Evolutionary conservation across 1,139 yeast genomes (phyloP).

Genomic region (Kluyveromyces sp.): DNA sequence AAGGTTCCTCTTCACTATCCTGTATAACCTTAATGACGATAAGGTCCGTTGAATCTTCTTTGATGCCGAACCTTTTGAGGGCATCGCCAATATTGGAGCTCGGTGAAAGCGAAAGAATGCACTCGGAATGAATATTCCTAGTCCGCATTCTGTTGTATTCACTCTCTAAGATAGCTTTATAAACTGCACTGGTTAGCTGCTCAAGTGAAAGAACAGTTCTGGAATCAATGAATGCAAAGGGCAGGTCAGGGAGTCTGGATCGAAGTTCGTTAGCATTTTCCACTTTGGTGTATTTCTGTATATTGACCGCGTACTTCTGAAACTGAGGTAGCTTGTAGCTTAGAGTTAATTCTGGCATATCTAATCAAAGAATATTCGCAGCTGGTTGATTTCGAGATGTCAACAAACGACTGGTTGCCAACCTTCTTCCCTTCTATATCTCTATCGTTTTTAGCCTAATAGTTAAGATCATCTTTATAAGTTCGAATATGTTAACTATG

Average conservation of each 20-base stretch:
- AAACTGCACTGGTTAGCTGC: slow-evolving; percentile 44
- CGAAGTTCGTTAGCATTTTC: slow-evolving; percentile 34
- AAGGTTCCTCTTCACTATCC: slow-evolving; percentile 14
- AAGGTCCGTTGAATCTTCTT: slow-evolving; percentile 33
- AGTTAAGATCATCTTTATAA: too few relatives aligned
- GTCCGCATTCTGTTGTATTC: slow-evolving; percentile 40
- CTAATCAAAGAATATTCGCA: neutral
- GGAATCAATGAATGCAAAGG: slow-evolving; percentile 44
- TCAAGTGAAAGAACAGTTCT: slow-evolving; percentile 39
- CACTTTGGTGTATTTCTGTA: slow-evolving; percentile 39
- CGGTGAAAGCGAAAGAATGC: slow-evolving; percentile 46
- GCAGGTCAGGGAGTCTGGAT: slow-evolving; percentile 34
- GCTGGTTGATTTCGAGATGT: too few relatives aligned
- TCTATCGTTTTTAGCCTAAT: too few relatives aligned
- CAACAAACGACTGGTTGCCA: too few relatives aligned
- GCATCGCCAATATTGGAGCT: slow-evolving; percentile 44
- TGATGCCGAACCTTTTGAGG: slow-evolving; percentile 41
- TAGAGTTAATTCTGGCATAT: slow-evolving; percentile 2
- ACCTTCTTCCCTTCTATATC: too few relatives aligned
- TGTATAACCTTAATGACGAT: slow-evolving; percentile 35
- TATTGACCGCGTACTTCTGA: slow-evolving; percentile 32
- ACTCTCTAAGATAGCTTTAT: slow-evolving; percentile 42
- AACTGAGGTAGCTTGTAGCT: slow-evolving; percentile 38
- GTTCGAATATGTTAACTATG: too few relatives aligned
- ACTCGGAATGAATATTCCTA: slow-evolving; percentile 45